A percentile compares a stretch with the other conserved stretches of the same genome.
Evolutionary conservation across 805 yeast genomes (phyloP).

Genomic region (Kuraishia ogatae): DNA sequence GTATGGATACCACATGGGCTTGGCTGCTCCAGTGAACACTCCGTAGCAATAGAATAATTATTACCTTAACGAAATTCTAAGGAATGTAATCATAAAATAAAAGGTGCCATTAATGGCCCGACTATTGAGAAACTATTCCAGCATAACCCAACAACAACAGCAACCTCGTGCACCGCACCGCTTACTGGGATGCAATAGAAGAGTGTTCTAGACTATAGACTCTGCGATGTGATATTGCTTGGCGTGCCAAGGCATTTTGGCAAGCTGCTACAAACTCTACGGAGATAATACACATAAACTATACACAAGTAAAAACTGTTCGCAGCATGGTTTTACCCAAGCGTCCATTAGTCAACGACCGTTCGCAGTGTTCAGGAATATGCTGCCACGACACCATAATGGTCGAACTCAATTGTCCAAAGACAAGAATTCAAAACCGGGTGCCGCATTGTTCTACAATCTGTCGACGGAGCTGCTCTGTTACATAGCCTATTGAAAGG

Average conservation of each 20-base stretch:
- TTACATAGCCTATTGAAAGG: slow-evolving; percentile 30
- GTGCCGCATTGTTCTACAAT: slow-evolving; percentile 64
- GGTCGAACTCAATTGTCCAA: slow-evolving; percentile 57
- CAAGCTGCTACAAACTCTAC: background rate
- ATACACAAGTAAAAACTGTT: slow-evolving; percentile 34
- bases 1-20: background rate
- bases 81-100: too few relatives aligned
- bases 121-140: too few relatives aligned
- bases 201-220: too few relatives aligned
- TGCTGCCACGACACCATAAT: slow-evolving; percentile 71
- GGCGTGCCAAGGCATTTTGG: too few relatives aligned
- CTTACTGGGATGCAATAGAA: too few relatives aligned
- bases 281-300: background rate
- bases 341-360: slow-evolving; percentile 88
- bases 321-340: slow-evolving; percentile 99
- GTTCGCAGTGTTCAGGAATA: slow-evolving; percentile 99
- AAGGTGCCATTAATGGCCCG: too few relatives aligned
- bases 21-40: background rate
- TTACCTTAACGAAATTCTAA: background rate
- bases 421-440: slow-evolving; percentile 51
- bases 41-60: background rate
- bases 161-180: too few relatives aligned
- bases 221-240: too few relatives aligned
- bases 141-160: too few relatives aligned
- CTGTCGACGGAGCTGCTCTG: slow-evolving; percentile 98